Evolutionary conservation across 2,329 filamentous ascomycete species (phyloP), one percentile per base, ranked within the genome.

Genomic region (Talaromyces sp.): DNA sequence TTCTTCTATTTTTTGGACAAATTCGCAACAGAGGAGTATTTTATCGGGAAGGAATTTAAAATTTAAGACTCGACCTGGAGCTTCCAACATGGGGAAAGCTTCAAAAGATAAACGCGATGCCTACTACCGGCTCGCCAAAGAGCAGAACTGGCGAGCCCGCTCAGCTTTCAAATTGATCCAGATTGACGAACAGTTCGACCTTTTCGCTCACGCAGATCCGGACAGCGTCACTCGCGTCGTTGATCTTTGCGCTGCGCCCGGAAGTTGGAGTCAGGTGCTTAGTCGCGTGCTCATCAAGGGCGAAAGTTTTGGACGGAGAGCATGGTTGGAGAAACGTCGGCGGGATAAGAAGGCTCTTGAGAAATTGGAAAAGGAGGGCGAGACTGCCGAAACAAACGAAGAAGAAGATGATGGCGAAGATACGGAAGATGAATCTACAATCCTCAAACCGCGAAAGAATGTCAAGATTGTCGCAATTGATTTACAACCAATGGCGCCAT

Each of bases 101-200:
- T 98, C 94, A 58, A 99, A 99, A 79, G 95, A 99, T 76, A 99
- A 99, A 81, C 91, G 95, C 62, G 95, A 99, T 78, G 93, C 93
- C 54, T 99, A 99, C 81, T 99, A 99, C 75, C 88, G 95, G 63
- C 90, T 99, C 8, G 95, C 95, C 19, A 99, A 99, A 81, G 95
- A 99, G 79, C 95, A 99, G 83, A 96, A 96, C 69, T 99, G 95
- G 94, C 91, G 95, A 40, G 95, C 95, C 31, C 87, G 95, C 65
- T 97, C 93, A 70, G 95, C 95, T 8, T 99, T 97, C 83, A 99
- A 99, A 80, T 87, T 99, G 27, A 88, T 99, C 13, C 95, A 99
- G 78, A 88, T 99, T 27, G 93, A 99, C 77, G 93, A 86, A 88
- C 92, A 97, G 81, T 99, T 98, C 80, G 91, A 97, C 73, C 86